A percentile compares a stretch with the other conserved stretches of the same genome.
These are phyloP conservation scores for Austroboletus niveus DNA, from an alignment of 1,284 basidiomycete genomes.

Conservation along the genomic window DNA sequence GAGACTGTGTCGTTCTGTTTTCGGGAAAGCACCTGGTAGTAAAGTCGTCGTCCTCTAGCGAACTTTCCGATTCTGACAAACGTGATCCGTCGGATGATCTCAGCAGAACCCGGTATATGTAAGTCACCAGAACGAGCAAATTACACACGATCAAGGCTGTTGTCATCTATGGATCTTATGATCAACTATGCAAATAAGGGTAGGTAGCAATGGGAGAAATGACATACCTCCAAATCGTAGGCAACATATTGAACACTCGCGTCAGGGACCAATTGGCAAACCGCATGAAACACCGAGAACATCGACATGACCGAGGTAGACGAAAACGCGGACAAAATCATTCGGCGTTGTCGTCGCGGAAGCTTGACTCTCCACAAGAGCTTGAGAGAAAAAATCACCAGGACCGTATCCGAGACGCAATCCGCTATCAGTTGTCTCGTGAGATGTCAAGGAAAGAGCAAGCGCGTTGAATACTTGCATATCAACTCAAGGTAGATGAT, in stretches of 20 bases:
- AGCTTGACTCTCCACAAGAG: slow-evolving; percentile 6
- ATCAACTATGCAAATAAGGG: neutral
- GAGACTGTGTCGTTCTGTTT: too few species aligned
- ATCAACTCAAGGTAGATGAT: neutral
- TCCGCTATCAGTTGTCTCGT: neutral
- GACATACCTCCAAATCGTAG: neutral
- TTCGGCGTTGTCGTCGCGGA: slow-evolving; percentile 1
- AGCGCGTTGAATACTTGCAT: neutral
- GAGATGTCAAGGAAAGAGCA: neutral
- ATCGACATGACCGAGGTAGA: neutral
- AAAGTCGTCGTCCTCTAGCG: too few species aligned
- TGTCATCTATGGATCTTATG: neutral
- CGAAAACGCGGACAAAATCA: slow-evolving; percentile 2
- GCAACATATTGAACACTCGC: neutral
- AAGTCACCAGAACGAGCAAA: too few species aligned
- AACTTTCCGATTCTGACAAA: neutral
- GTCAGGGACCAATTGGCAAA: neutral
- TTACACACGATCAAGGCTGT: neutral
- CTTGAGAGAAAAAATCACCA: slow-evolving; percentile 1
- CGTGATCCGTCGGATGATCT: neutral
- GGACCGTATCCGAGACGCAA: neutral
- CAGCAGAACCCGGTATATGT: neutral
- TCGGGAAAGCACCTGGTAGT: too few species aligned
- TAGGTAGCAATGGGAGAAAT: too few species aligned
- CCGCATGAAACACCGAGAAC: neutral